Base-by-base conservation (phyloP, 2,329 filamentous ascomycete genomes). In the Aschersonia sp. region DNA sequence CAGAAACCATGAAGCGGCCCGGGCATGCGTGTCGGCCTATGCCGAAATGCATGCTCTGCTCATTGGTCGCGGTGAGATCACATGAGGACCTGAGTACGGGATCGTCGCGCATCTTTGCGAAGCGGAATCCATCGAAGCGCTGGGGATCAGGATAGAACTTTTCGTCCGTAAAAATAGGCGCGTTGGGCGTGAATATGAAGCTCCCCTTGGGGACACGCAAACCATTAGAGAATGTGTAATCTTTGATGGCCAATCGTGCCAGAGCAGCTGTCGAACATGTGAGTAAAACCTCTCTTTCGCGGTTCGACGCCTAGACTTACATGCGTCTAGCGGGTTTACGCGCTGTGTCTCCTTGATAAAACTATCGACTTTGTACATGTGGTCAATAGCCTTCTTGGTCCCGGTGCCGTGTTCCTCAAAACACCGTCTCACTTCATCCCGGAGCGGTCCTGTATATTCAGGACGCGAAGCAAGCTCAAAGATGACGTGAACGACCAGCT, bases 341-440 rank as follows among this genome's bases (percentile, higher is more conserved):
- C 51, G 44, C 37, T 53, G 51, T n/a, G 50, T 53, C 30, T 53
- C 52, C 37, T 53, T 53, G 47, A 53, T 53, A 42, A 53, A 52
- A 35, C 52, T 53, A 29, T 53, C 52, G n/a, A 53, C 41, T 44
- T 52, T 52, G 42, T 49, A 14, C 47, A 53, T 49, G 41, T 40
- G 33, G 29, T 50, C 48, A 1, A 53, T 29, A 10, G 45, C 48
- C 12, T 32, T 22, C 33, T 50, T 52, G 4, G 48, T 50, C 4
- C 47, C 48, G 9, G 50, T 12, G n/a, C 51, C 51, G 40, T 50
- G 42, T 12, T 35, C 1, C 5, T 45, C 45, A 35, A 53, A 53
- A 9, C 50, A 50, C 12, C 47, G 9, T 29, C 31, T 35, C 14
- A 52, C 41, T 39, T 53, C 52, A 9, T 53, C 48, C 10, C 52